phyloP scores from a whole-genome alignment of 495 filamentous ascomycete genomes.

The Parachaetomium inaequale region DNA sequence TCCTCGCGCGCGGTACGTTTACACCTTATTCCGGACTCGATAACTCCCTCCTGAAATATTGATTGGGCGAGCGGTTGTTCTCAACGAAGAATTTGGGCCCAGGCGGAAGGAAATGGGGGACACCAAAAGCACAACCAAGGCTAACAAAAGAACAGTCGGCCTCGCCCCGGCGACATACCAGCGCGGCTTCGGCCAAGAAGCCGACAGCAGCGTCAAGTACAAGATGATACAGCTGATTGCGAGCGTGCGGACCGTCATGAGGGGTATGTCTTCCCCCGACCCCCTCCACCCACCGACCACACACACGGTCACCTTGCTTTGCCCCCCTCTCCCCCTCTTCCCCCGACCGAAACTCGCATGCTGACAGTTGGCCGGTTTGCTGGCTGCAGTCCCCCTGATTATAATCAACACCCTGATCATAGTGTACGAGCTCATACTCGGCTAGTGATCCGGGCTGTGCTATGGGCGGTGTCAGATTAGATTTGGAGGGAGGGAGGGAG shows the following conservation, averaged over 20 bases:
- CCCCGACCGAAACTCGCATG: neutral
- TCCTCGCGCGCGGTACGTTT: conserved; percentile 84
- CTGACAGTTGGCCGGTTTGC: neutral
- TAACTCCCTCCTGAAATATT: no score
- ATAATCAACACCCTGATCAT: conserved; percentile 87
- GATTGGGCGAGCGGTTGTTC: no score
- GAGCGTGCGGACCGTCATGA: conserved; percentile 87
- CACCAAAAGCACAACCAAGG: neutral
- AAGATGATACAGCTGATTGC: conserved; percentile 86
- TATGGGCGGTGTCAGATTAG: neutral
- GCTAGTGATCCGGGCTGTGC: conserved; percentile 47
- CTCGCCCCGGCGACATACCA: conserved; percentile 66
- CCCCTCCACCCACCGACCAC: neutral
- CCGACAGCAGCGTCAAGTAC: conserved; percentile 77
- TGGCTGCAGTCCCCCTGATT: conserved; percentile 78
- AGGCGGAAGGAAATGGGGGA: no score
- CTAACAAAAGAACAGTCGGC: conserved; percentile 58
- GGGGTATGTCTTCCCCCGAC: conserved; percentile 61
- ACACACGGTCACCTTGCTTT: no score
- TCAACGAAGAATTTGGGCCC: no score
- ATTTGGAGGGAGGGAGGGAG: neutral
- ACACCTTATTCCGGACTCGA: no score
- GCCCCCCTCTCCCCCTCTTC: neutral
- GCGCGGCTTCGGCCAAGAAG: conserved; percentile 67
- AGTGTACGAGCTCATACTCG: conserved; percentile 81